Percentiles rank a stretch among this genome's conserved stretches.
phyloP scores from a whole-genome alignment of 2,329 filamentous ascomycete genomes.

The Aspergillus tamarii region DNA sequence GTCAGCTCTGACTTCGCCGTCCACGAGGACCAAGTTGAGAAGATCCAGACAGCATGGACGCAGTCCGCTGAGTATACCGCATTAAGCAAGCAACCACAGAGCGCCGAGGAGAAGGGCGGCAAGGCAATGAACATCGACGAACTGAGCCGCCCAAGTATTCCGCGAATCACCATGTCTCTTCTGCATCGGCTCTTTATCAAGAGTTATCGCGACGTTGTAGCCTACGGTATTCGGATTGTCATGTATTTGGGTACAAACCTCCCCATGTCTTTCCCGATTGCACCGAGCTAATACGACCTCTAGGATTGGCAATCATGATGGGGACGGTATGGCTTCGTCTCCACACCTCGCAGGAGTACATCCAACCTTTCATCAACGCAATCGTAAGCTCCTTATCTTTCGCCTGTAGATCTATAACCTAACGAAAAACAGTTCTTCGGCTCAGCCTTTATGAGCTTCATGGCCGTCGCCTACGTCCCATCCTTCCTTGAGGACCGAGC shows the following conservation, averaged over 20 bases:
- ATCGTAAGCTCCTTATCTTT: constrained; percentile 54
- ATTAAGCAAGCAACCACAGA: constrained; percentile 26
- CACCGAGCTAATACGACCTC: not conserved
- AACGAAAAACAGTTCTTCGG: constrained; percentile 61
- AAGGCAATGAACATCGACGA: constrained; percentile 17
- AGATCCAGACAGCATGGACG: constrained; percentile 61
- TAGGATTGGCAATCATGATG: constrained; percentile 80
- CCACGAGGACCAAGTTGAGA: constrained; percentile 54
- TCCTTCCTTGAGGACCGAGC: constrained; percentile 78
- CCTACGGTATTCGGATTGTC: constrained; percentile 77
- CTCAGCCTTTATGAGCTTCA: constrained; percentile 76
- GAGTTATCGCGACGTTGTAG: constrained; percentile 79
- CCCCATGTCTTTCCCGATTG: too few relatives aligned
- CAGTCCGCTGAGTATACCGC: constrained; percentile 48
- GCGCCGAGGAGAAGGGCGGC: not conserved
- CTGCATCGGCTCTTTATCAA: constrained; percentile 82
- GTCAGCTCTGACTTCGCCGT: constrained; percentile 75
- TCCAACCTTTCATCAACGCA: constrained; percentile 81
- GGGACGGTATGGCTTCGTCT: constrained; percentile 84
- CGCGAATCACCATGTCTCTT: constrained; percentile 63
- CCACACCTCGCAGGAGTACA: constrained; percentile 67
- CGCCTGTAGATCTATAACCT: not conserved
- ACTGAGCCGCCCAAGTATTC: constrained; percentile 45
- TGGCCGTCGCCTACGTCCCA: constrained; percentile 84
- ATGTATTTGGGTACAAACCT: constrained; percentile 70